Conservation (phyloP, 2,329 filamentous ascomycete species). For the Ceratocystiopsis brevicomis region DNA sequence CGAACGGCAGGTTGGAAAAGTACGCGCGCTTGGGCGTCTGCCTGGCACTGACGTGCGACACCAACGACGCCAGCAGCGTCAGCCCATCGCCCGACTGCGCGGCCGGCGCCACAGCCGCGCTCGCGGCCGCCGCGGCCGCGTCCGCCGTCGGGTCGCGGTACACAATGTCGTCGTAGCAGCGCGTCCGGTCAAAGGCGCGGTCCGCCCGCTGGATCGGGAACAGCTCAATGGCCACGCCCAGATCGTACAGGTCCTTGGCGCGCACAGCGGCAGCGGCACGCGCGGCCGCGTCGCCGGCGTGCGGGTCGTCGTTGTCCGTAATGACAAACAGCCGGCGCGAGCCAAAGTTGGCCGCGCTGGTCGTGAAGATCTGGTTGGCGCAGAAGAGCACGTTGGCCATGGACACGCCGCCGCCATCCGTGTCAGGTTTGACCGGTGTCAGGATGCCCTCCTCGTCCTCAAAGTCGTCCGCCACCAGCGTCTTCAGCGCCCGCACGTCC, state of each 20-base stretch:
- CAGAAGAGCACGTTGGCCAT: conserved; percentile 90
- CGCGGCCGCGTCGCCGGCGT: conserved; percentile 49
- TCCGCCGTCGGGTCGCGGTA: conserved; percentile 62
- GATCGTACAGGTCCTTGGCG: conserved; percentile 86
- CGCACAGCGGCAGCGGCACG: conserved; percentile 64
- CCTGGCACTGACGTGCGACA: conserved; percentile 85
- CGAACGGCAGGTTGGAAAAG: conserved; percentile 73
- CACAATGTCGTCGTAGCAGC: conserved; percentile 95
- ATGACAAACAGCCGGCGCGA: conserved; percentile 89
- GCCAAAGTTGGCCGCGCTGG: conserved; percentile 82
- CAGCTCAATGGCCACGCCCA: conserved; percentile 78
- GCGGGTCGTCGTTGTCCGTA: conserved; percentile 82
- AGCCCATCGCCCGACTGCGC: conserved; percentile 42
- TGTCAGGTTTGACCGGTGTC: conserved; percentile 23
- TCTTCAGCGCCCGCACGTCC: conserved; percentile 65
- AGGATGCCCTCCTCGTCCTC: conserved; percentile 53
- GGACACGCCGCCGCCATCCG: conserved; percentile 28
- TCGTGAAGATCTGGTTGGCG: conserved; percentile 91
- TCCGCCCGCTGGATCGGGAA: conserved; percentile 67
- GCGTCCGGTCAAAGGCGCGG: conserved; percentile 57
- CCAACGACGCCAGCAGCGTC: conserved; percentile 51
- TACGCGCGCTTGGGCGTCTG: conserved; percentile 68
- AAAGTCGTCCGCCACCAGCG: conserved; percentile 53
- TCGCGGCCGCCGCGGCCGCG: conserved; percentile 38
- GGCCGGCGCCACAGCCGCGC: conserved; percentile 36